Conservation (phyloP, 352 stramenopile species). For the Phytopythium chamaehyphon region DNA sequence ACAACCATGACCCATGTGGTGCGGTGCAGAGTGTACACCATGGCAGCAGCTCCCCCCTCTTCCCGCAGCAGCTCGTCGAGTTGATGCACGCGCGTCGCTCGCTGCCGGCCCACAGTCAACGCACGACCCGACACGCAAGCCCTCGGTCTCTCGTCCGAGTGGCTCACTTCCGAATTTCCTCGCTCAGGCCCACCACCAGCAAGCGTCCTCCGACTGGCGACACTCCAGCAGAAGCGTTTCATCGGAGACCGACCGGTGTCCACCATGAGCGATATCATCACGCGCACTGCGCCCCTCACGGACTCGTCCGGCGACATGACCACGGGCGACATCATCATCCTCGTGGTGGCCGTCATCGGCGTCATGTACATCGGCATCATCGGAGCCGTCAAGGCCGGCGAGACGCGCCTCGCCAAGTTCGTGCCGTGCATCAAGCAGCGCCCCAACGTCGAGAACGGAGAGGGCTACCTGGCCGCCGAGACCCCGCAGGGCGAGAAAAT, state of each 20-base stretch:
- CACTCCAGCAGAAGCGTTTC: background rate
- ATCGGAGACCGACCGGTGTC: background rate
- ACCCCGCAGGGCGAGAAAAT: conserved; percentile 26
- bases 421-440: conserved; percentile 25
- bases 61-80: too few relatives aligned
- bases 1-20: too few relatives aligned
- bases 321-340: conserved; percentile 27
- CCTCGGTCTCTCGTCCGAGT: background rate
- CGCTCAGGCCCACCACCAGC: background rate
- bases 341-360: conserved; percentile 23
- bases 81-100: too few relatives aligned
- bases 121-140: too few relatives aligned
- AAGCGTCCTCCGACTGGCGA: background rate
- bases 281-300: conserved; percentile 15
- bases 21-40: too few relatives aligned
- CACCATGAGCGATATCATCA: conserved; percentile 7
- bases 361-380: conserved; percentile 32
- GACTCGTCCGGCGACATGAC: conserved; percentile 29
- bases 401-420: conserved; percentile 29
- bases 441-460: conserved; percentile 3
- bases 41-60: too few relatives aligned
- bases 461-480: conserved; percentile 22
- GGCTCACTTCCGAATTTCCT: conserved; percentile 3
- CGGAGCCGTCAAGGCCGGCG: conserved; percentile 30
- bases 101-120: too few relatives aligned